Conservation (phyloP, 345 rosid species). For the Sonneratia caseolaris region DNA sequence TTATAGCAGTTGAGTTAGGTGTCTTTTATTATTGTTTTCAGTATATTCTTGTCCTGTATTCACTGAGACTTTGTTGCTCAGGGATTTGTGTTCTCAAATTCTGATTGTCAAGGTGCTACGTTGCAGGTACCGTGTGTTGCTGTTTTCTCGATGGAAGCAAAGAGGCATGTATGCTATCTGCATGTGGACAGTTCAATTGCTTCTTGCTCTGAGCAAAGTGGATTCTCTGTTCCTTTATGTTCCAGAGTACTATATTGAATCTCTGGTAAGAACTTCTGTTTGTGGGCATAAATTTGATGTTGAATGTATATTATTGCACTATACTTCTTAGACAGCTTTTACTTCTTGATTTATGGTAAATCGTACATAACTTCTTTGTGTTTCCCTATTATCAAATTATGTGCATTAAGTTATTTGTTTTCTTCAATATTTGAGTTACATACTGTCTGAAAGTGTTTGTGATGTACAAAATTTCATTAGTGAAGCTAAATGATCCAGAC, state of each 20-base stretch:
- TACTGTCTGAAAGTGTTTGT: neutral
- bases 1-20: neutral
- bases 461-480: neutral
- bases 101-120: neutral
- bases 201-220: slow-evolving; percentile 79
- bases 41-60: neutral
- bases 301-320: neutral
- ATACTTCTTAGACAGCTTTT: neutral
- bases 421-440: neutral
- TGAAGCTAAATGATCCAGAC: neutral
- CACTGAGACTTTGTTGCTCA: neutral
- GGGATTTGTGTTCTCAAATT: neutral
- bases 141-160: slow-evolving; percentile 92
- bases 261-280: slow-evolving; percentile 45
- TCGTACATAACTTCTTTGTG: neutral
- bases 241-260: slow-evolving; percentile 86
- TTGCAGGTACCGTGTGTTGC: slow-evolving; percentile 76
- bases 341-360: neutral
- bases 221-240: slow-evolving; percentile 69
- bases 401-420: neutral
- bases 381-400: neutral
- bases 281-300: neutral
- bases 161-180: slow-evolving; percentile 97
- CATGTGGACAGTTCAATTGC: slow-evolving; percentile 89
- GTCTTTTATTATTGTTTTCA: neutral